phyloP scores from a whole-genome alignment of 495 filamentous ascomycete genomes.

The Penicillium subrubescens region DNA sequence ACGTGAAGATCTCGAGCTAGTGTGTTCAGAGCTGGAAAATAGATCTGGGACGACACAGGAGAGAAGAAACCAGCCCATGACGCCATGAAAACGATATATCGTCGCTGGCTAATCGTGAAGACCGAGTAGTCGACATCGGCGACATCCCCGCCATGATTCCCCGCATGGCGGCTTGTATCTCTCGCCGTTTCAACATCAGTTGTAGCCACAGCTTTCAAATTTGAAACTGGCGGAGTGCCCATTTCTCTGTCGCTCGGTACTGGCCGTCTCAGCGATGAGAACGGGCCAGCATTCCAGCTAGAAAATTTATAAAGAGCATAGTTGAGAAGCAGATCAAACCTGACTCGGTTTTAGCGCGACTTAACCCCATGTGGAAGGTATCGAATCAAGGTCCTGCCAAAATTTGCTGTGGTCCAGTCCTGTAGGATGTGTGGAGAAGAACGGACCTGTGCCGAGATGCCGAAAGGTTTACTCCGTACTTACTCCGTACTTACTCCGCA shows the following conservation, averaged over 20 bases:
- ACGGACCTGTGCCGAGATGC: conserved; percentile 20
- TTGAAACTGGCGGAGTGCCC: background rate
- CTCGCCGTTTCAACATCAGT: conserved; percentile 10
- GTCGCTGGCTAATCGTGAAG: conserved; percentile 27
- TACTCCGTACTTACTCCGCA: background rate
- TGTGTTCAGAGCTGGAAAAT: conserved; percentile 71
- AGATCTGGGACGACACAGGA: conserved; percentile 72
- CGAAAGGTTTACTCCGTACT: conserved; percentile 8
- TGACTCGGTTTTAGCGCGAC: background rate
- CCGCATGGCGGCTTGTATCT: conserved; percentile 7
- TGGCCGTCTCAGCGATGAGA: background rate
- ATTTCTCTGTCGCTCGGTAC: background rate
- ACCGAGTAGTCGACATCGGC: conserved; percentile 31
- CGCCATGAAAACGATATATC: conserved; percentile 60
- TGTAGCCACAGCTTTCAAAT: background rate
- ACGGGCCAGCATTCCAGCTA: background rate
- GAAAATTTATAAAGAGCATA: background rate
- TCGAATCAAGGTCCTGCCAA: background rate
- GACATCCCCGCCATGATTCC: conserved; percentile 8
- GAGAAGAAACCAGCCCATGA: conserved; percentile 67
- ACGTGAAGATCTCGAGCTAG: conserved; percentile 61
- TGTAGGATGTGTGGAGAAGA: conserved; percentile 21
- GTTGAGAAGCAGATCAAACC: background rate
- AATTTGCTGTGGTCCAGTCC: conserved; percentile 2
- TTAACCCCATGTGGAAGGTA: conserved; percentile 6